These are phyloP conservation scores for Pneumocystis murina DNA, from an alignment of 1,139 yeast genomes.

Conservation along the genomic window DNA sequence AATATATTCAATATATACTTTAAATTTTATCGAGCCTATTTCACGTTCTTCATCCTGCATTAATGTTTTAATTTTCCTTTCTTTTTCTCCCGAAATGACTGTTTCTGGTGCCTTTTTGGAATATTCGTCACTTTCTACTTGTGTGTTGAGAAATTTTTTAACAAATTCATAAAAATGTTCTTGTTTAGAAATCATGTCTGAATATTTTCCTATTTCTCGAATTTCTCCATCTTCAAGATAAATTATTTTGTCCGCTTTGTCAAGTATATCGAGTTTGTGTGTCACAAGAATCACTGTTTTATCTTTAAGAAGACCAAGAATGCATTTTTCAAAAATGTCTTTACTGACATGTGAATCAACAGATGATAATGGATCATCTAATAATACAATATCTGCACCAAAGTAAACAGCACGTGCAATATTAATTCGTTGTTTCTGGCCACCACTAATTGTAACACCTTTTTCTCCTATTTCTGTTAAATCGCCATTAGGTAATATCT, in stretches of 20 bases:
- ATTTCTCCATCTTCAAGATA: slow-evolving; percentile 65
- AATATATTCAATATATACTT: slow-evolving; percentile 68
- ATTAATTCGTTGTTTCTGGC: slow-evolving; percentile 88
- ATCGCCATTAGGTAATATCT: slow-evolving; percentile 75
- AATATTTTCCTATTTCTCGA: slow-evolving; percentile 61
- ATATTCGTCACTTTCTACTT: slow-evolving; percentile 22
- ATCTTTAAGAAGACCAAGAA: slow-evolving; percentile 45
- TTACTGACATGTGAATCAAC: slow-evolving; percentile 91
- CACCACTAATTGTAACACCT: slow-evolving; percentile 92
- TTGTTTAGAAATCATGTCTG: slow-evolving; percentile 36
- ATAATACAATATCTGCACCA: slow-evolving; percentile 75
- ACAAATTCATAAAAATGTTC: slow-evolving; percentile 49
- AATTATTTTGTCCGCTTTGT: slow-evolving; percentile 58
- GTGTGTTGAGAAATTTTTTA: slow-evolving; percentile 36
- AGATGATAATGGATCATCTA: slow-evolving; percentile 90
- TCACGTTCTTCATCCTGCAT: slow-evolving; percentile 81
- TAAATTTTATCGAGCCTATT: slow-evolving; percentile 59
- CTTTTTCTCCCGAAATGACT: slow-evolving; percentile 7
- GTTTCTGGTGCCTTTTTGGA: slow-evolving; percentile 21
- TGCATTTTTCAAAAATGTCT: slow-evolving; percentile 55
- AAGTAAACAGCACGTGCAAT: slow-evolving; percentile 93
- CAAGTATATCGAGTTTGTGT: slow-evolving; percentile 70
- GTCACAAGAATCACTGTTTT: slow-evolving; percentile 79
- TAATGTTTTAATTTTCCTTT: neutral
- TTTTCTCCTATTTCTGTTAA: slow-evolving; percentile 88